Evolutionary conservation across 768 basidiomycete genomes (phyloP).

Genomic region (Ramaria sp.): DNA sequence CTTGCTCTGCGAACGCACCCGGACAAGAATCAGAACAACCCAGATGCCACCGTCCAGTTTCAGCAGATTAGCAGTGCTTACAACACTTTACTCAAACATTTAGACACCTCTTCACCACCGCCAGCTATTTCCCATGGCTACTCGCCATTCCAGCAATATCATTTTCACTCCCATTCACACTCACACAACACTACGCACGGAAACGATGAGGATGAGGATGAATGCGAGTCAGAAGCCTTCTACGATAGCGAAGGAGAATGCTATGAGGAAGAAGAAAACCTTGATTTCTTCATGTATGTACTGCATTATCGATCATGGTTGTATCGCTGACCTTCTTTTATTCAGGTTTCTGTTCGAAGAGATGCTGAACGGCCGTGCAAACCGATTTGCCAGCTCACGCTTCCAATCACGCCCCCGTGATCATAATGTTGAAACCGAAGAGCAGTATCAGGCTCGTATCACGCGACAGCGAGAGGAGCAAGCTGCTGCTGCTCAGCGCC

Average conservation of each 20-base stretch:
- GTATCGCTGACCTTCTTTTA: slow-evolving; percentile 4
- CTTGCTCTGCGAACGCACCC: slow-evolving; percentile 62
- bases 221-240: slow-evolving; percentile 15
- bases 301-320: not conserved
- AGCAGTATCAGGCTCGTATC: slow-evolving; percentile 42
- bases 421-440: slow-evolving; percentile 29
- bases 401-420: slow-evolving; percentile 1
- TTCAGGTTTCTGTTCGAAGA: slow-evolving; percentile 40
- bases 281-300: slow-evolving; percentile 37
- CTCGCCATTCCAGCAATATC: slow-evolving; percentile 10
- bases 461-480: slow-evolving; percentile 42
- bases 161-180: slow-evolving; percentile 3
- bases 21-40: slow-evolving; percentile 63
- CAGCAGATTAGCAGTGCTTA: slow-evolving; percentile 64
- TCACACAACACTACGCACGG: not conserved
- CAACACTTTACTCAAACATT: slow-evolving; percentile 42
- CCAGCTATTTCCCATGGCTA: not conserved
- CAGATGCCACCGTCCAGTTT: slow-evolving; percentile 56
- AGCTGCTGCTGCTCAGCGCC: slow-evolving; percentile 40
- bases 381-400: slow-evolving; percentile 19
- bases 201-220: slow-evolving; percentile 7
- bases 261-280: slow-evolving; percentile 23
- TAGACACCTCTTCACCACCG: slow-evolving; percentile 28
- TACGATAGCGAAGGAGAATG: slow-evolving; percentile 23
- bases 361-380: slow-evolving; percentile 27